A percentile compares a stretch with the other conserved stretches of the same genome.
phyloP scores from a whole-genome alignment of 73 alveolate species.

The Stentor roeselii region DNA sequence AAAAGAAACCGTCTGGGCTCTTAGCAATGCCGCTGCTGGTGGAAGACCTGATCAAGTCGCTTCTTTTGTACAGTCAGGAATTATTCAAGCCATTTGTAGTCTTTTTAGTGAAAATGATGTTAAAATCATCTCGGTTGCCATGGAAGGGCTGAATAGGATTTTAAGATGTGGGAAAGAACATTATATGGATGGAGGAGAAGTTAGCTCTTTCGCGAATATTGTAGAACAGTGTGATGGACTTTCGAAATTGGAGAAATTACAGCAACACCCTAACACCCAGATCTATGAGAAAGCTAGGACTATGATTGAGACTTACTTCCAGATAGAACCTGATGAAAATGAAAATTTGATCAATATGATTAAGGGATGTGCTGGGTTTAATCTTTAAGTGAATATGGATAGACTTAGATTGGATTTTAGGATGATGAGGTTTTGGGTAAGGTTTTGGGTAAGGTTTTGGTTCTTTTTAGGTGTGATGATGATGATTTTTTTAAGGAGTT shows the following conservation, averaged over 20 bases:
- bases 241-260: conserved; percentile 72
- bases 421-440: no score
- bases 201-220: conserved; percentile 52
- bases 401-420: no score
- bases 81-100: conserved; percentile 56
- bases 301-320: conserved; percentile 77
- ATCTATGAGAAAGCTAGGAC: conserved; percentile 79
- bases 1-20: conserved; percentile 93
- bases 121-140: conserved; percentile 72
- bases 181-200: conserved; percentile 34
- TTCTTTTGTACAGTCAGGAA: conserved; percentile 66
- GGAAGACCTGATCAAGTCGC: conserved; percentile 66
- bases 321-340: conserved; percentile 59
- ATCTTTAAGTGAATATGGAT: neutral
- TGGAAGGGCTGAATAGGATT: conserved; percentile 81
- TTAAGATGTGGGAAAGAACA: conserved; percentile 63
- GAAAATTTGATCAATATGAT: neutral
- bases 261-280: conserved; percentile 77
- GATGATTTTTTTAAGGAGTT: no score
- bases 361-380: neutral
- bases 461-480: no score
- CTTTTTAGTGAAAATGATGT: conserved; percentile 61
- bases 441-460: no score
- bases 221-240: conserved; percentile 77
- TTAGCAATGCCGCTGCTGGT: conserved; percentile 84